These are phyloP conservation scores for Caloboletus inedulis DNA, from an alignment of 1,284 basidiomycete genomes.

Conservation along the genomic window DNA sequence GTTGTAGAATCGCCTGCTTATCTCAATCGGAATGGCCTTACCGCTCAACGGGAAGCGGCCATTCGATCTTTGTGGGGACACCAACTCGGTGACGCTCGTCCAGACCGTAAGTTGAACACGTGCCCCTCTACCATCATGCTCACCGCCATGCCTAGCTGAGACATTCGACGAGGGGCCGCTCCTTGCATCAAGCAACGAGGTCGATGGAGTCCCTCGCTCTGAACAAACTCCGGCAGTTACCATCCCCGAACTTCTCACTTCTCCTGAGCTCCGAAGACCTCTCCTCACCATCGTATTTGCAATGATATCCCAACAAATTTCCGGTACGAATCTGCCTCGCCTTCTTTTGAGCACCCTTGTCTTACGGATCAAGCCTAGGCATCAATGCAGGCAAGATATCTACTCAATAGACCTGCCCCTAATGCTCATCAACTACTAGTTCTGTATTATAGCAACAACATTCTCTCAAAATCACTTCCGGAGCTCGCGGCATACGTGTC, in stretches of 20 bases:
- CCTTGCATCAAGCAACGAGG: slow-evolving; percentile 40
- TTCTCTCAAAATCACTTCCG: slow-evolving; percentile 75
- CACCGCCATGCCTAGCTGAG: slow-evolving; percentile 20
- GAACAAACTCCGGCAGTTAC: slow-evolving; percentile 40
- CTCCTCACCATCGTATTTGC: slow-evolving; percentile 69
- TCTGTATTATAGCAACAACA: slow-evolving; percentile 86
- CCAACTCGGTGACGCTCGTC: slow-evolving; percentile 9
- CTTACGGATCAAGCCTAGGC: slow-evolving; percentile 23
- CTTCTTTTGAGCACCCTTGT: not conserved
- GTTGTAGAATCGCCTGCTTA: slow-evolving; percentile 71
- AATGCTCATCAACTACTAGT: slow-evolving; percentile 51
- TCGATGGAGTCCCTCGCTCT: slow-evolving; percentile 12
- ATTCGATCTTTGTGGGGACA: slow-evolving; percentile 52
- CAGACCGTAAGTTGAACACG: slow-evolving; percentile 25
- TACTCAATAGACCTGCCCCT: not conserved
- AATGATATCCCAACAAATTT: slow-evolving; percentile 78
- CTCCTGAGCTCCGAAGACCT: slow-evolving; percentile 60
- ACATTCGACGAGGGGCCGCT: slow-evolving; percentile 41
- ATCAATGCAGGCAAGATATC: slow-evolving; percentile 54
- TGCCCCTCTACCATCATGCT: not conserved
- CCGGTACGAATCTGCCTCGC: slow-evolving; percentile 44
- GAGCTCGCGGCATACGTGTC: slow-evolving; percentile 76
- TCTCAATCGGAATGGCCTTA: slow-evolving; percentile 49
- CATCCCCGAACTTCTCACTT: slow-evolving; percentile 51
- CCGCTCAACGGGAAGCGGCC: slow-evolving; percentile 48